Evolutionary conservation across 225 moss, liverwort and hornwort genomes (phyloP).

Genomic region (Bryum argenteum): DNA sequence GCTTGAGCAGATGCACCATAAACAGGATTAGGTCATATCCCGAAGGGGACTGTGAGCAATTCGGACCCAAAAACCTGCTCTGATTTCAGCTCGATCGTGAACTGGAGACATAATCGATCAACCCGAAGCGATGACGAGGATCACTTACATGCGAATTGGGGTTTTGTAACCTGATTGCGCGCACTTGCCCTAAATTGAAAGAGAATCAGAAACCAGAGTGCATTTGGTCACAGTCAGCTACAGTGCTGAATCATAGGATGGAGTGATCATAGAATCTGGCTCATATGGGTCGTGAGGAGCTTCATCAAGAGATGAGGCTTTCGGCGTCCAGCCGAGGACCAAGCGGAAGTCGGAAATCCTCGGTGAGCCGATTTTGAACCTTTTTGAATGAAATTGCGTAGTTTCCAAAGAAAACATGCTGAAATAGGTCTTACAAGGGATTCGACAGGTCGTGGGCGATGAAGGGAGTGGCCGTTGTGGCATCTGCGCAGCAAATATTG

Average conservation of each 20-base stretch:
- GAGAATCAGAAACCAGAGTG: constrained; percentile 33
- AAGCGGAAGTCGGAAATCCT: constrained; percentile 31
- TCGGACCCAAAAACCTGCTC: not conserved
- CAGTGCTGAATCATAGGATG: constrained; percentile 29
- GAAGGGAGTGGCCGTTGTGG: constrained; percentile 71
- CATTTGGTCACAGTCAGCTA: not conserved
- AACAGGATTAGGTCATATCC: constrained; percentile 14
- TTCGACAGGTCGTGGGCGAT: constrained; percentile 55
- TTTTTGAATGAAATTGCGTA: constrained; percentile 19
- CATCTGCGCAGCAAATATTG: constrained; percentile 68
- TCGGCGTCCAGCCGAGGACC: constrained; percentile 29
- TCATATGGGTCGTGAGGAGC: constrained; percentile 27
- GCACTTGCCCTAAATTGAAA: constrained; percentile 45
- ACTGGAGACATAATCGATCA: not conserved
- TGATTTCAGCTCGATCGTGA: not conserved
- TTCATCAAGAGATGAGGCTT: constrained; percentile 28
- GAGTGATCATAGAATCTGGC: constrained; percentile 34
- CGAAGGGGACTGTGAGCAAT: not conserved
- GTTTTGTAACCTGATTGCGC: not conserved
- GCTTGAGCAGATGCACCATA: not conserved
- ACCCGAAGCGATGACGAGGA: not conserved
- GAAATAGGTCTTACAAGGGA: constrained; percentile 15
- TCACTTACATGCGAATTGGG: not conserved
- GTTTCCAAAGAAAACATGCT: constrained; percentile 8
- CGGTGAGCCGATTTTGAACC: constrained; percentile 40